Evolutionary conservation across 768 basidiomycete genomes (phyloP), one percentile per base, ranked within the genome.

Genomic region (Panaeolus papilionaceus): DNA sequence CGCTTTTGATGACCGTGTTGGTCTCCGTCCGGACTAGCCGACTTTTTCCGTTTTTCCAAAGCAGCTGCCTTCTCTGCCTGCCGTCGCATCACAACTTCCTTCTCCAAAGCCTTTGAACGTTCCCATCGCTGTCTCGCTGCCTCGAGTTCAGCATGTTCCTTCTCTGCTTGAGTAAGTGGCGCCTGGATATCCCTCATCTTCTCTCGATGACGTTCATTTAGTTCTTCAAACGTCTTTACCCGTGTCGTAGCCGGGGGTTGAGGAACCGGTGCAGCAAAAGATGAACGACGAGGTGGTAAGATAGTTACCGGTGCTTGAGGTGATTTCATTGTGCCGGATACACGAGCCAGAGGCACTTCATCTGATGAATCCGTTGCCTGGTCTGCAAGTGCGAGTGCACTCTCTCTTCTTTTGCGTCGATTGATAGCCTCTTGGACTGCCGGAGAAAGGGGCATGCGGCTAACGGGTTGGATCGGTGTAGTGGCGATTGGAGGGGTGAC

Each of bases 51-150:
- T 75, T 83, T 86, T 74, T 89, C 86, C 70, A 87, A 80, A 39
- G 84, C 79, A 14, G 85, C 83, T 38, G 79, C 88, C 75, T 86
- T 89, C 77, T 94, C 94, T 47, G 89, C 88, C 75, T 94, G 92
- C 68, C 90, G 83, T 75, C 85, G 84, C 51, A 83, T 79, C 75
- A 95, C 91, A 7, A 88, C 90, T 75, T 92, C 87, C 77, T 88
- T 91, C 78, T 96, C 95, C 39, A 84, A 72, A 7, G 84, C 82
- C 78, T 89, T 92, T 58, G 92, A 88, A 45, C 88, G 85, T 77
- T 95, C 94, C 95, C 95, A 97, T 37, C 92, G 87, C 71, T 83
- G 85, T 74, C 88, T 89, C 12, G 94, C 95, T n/a, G 87, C 88
- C 65, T 84, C 86, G 18, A 96, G 71, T 37, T 92, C 86, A 0